Conservation (phyloP, 1,284 basidiomycete species). For the Ustilago vetiveriae region DNA sequence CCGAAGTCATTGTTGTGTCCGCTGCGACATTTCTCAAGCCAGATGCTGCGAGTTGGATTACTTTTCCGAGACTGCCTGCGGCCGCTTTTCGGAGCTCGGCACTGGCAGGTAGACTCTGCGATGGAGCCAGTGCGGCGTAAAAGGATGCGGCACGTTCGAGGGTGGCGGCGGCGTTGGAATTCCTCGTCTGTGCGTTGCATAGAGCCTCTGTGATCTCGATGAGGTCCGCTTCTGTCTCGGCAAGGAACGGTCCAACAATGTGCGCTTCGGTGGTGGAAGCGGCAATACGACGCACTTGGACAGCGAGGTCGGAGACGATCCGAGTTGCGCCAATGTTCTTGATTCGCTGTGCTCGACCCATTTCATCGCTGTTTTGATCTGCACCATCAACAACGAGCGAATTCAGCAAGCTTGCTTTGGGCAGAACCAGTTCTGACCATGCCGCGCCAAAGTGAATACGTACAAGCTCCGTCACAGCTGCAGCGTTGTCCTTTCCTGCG, state of each 20-base stretch:
- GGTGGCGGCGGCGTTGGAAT: neutral
- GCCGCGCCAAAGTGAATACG: slow-evolving; percentile 34
- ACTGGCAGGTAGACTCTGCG: slow-evolving; percentile 9
- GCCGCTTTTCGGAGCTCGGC: slow-evolving; percentile 10
- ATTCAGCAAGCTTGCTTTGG: slow-evolving; percentile 13
- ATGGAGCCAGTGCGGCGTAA: slow-evolving; percentile 29
- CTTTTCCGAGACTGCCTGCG: slow-evolving; percentile 11
- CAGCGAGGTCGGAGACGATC: slow-evolving; percentile 70
- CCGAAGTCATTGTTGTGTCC: neutral
- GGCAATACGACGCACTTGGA: slow-evolving; percentile 32
- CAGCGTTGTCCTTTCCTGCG: slow-evolving; percentile 1
- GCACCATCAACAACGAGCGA: slow-evolving; percentile 67
- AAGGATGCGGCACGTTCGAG: slow-evolving; percentile 28
- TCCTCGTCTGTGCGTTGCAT: neutral
- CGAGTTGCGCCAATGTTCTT: slow-evolving; percentile 72
- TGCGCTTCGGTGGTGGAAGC: slow-evolving; percentile 5
- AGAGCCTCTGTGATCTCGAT: slow-evolving; percentile 11
- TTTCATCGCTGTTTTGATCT: slow-evolving; percentile 21
- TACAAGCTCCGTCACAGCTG: slow-evolving; percentile 24
- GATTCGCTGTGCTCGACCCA: slow-evolving; percentile 54
- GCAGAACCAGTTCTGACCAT: slow-evolving; percentile 41
- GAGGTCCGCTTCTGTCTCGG: slow-evolving; percentile 15
- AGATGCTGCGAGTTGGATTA: slow-evolving; percentile 14
- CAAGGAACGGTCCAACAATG: slow-evolving; percentile 10
- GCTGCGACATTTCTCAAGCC: slow-evolving; percentile 7